Percentiles rank a stretch among this genome's conserved stretches.
These are phyloP conservation scores for Xeromyces bisporus DNA, from an alignment of 495 filamentous ascomycete species.

Conservation along the genomic window DNA sequence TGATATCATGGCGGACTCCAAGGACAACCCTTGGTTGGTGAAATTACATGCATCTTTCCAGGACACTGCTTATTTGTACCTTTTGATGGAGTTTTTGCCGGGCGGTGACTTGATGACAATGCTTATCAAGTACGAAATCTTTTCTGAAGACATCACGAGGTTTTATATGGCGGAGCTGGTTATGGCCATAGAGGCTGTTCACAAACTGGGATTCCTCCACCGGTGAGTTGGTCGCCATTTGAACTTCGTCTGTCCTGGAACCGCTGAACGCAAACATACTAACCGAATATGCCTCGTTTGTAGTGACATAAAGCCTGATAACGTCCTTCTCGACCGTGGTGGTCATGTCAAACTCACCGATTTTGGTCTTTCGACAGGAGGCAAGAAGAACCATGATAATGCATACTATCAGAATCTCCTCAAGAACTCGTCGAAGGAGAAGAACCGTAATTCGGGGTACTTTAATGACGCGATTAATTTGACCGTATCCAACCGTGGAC, in stretches of 20 bases:
- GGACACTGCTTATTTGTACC: conserved; percentile 85
- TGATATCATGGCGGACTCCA: conserved; percentile 90
- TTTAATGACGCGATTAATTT: conserved; percentile 95
- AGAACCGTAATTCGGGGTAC: conserved; percentile 64
- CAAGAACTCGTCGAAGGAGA: conserved; percentile 53
- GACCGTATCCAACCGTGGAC: conserved; percentile 88
- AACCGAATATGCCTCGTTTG: too few relatives aligned
- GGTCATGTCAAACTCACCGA: conserved; percentile 98
- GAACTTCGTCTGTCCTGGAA: too few relatives aligned
- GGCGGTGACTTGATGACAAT: conserved; percentile 99
- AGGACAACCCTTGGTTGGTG: conserved; percentile 95
- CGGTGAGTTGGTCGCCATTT: conserved; percentile 46
- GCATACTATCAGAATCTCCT: conserved; percentile 97
- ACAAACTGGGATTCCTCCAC: conserved; percentile 96
- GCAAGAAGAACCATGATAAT: conserved; percentile 94
- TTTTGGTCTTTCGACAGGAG: conserved; percentile 94
- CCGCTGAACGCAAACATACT: too few relatives aligned
- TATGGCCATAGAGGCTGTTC: conserved; percentile 92
- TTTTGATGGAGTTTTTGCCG: conserved; percentile 98
- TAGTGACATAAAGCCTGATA: conserved; percentile 98
- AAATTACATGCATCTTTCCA: conserved; percentile 97
- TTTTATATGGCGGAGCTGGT: conserved; percentile 99
- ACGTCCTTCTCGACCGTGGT: conserved; percentile 86
- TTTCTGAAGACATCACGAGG: conserved; percentile 93
- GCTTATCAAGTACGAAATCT: conserved; percentile 99